Evolutionary conservation across 805 yeast genomes (phyloP).

Genomic region (Yarrowia divulgata): DNA sequence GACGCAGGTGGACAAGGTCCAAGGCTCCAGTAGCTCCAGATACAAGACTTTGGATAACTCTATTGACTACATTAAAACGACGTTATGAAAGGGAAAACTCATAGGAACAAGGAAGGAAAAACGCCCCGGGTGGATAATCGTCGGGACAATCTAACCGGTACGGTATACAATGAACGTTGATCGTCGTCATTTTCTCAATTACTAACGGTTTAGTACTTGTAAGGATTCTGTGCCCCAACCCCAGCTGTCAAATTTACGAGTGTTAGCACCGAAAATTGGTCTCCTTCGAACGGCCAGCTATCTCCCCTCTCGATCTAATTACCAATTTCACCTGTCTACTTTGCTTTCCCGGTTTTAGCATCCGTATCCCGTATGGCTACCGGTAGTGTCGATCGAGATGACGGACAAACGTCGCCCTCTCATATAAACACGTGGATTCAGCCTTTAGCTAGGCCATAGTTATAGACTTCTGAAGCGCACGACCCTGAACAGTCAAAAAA

Average conservation of each 20-base stretch:
- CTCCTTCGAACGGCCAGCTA: too few relatives aligned
- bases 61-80: background rate
- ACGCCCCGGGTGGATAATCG: too few relatives aligned
- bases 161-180: background rate
- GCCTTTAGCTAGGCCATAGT: background rate
- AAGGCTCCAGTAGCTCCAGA: background rate
- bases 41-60: background rate
- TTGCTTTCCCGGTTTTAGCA: conserved; percentile 15
- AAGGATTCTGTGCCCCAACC: too few relatives aligned
- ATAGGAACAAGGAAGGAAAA: background rate
- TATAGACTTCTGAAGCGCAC: too few relatives aligned
- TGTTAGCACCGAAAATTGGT: too few relatives aligned
- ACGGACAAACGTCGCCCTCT: background rate
- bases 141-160: too few relatives aligned
- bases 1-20: background rate
- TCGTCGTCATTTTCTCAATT: too few relatives aligned
- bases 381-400: background rate
- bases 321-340: background rate
- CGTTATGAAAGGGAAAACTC: background rate
- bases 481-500: too few relatives aligned
- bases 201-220: too few relatives aligned
- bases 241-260: too few relatives aligned
- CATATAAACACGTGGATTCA: background rate
- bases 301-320: too few relatives aligned
- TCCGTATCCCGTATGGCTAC: conserved; percentile 15